These are phyloP conservation scores for Malus sylvestris DNA, from an alignment of 306 rosid species.

Conservation along the genomic window DNA sequence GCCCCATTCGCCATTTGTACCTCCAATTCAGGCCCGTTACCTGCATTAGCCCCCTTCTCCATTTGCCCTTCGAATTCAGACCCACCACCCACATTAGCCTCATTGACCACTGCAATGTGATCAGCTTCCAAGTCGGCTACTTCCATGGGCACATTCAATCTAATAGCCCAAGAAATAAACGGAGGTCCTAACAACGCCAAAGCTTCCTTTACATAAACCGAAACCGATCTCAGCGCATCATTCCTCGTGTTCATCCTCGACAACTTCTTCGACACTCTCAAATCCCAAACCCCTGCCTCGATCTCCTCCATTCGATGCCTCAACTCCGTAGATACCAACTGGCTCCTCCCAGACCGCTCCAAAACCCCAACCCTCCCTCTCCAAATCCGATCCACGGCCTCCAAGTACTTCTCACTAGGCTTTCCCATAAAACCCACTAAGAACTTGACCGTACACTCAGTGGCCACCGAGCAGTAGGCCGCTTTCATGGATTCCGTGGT, in stretches of 20 bases:
- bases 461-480: conserved; percentile 68
- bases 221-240: conserved; percentile 37
- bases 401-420: conserved; percentile 30
- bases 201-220: conserved; percentile 47
- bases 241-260: conserved; percentile 35
- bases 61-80: neutral
- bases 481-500: conserved; percentile 27
- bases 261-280: conserved; percentile 33
- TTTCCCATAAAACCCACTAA: conserved; percentile 21
- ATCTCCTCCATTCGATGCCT: conserved; percentile 33
- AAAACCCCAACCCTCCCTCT: conserved; percentile 32
- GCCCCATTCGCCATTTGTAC: neutral
- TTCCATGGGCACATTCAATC: conserved; percentile 3
- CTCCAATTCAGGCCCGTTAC: neutral
- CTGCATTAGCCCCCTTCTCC: neutral
- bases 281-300: conserved; percentile 54
- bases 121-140: neutral
- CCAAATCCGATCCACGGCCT: conserved; percentile 56
- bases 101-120: neutral
- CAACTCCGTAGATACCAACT: conserved; percentile 37
- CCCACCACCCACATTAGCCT: neutral
- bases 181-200: conserved; percentile 50
- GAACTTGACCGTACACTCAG: conserved; percentile 60
- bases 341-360: conserved; percentile 17
- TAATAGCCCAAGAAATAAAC: conserved; percentile 30